phyloP scores from a whole-genome alignment of 208 protist species.

The Porcisia hertigi region DNA sequence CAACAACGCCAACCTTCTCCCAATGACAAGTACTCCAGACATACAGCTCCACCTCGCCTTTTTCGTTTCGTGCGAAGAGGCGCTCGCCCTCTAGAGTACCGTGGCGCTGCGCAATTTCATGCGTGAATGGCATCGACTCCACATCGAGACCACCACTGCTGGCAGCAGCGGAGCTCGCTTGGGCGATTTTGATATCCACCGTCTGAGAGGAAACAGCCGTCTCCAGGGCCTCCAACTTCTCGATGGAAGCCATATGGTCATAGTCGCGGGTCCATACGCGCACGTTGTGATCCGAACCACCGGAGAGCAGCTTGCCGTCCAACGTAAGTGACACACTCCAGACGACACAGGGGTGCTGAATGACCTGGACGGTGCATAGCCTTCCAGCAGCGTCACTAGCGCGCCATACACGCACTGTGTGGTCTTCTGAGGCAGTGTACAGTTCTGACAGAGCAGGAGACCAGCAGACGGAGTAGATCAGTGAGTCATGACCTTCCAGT shows the following conservation, averaged over 20 bases:
- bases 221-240: conserved; percentile 65
- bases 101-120: conserved; percentile 39
- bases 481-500: conserved; percentile 59
- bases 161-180: conserved; percentile 10
- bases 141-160: conserved; percentile 39
- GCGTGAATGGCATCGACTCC: conserved; percentile 33
- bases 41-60: conserved; percentile 77
- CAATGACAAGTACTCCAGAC: conserved; percentile 69
- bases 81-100: conserved; percentile 64
- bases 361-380: conserved; percentile 60
- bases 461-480: conserved; percentile 73
- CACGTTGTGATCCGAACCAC: conserved; percentile 81
- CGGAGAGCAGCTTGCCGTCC: conserved; percentile 61
- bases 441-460: conserved; percentile 50
- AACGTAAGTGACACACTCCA: conserved; percentile 79
- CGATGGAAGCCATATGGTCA: conserved; percentile 53
- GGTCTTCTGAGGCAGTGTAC: conserved; percentile 86
- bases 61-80: conserved; percentile 62
- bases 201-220: conserved; percentile 50
- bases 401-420: conserved; percentile 82
- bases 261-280: conserved; percentile 87
- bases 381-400: neutral
- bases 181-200: conserved; percentile 55
- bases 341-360: conserved; percentile 87
- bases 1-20: conserved; percentile 93